These are phyloP conservation scores for Huntiella abstrusa DNA, from an alignment of 2,329 filamentous ascomycete genomes.

Conservation along the genomic window DNA sequence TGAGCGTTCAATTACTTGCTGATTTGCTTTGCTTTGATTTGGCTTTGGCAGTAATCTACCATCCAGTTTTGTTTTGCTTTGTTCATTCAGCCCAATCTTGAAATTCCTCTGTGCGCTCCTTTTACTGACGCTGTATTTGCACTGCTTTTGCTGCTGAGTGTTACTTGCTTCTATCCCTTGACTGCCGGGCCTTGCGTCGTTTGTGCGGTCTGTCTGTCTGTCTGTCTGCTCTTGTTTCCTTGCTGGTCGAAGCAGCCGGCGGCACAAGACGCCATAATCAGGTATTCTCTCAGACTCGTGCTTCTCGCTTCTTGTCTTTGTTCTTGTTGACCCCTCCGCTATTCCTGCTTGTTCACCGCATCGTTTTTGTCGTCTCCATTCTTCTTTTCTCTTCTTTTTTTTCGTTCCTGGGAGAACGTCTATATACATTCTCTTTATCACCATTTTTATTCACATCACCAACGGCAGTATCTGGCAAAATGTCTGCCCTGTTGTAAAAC, in stretches of 20 bases:
- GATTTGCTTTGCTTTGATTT: background rate
- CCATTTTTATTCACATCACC: background rate
- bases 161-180: background rate
- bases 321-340: background rate
- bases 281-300: background rate
- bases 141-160: background rate
- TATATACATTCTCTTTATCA: background rate
- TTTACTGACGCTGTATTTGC: background rate
- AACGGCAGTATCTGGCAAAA: background rate
- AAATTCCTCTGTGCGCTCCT: constrained; percentile 4
- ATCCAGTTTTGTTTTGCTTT: too few species aligned
- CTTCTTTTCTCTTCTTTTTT: constrained; percentile 4
- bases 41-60: background rate
- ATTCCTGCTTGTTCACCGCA: background rate
- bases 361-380: background rate
- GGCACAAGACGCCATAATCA: background rate
- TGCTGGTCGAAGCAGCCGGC: background rate
- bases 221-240: too few species aligned
- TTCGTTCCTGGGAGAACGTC: background rate
- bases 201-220: too few species aligned
- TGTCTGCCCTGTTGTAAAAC: too few species aligned
- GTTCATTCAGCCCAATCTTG: too few species aligned
- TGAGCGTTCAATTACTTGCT: background rate
- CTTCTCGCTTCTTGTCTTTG: background rate
- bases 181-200: too few species aligned